Percentiles rank a stretch among this genome's conserved stretches.
These are phyloP conservation scores for Aspergillus taichungensis DNA, from an alignment of 495 filamentous ascomycete species.

Conservation along the genomic window DNA sequence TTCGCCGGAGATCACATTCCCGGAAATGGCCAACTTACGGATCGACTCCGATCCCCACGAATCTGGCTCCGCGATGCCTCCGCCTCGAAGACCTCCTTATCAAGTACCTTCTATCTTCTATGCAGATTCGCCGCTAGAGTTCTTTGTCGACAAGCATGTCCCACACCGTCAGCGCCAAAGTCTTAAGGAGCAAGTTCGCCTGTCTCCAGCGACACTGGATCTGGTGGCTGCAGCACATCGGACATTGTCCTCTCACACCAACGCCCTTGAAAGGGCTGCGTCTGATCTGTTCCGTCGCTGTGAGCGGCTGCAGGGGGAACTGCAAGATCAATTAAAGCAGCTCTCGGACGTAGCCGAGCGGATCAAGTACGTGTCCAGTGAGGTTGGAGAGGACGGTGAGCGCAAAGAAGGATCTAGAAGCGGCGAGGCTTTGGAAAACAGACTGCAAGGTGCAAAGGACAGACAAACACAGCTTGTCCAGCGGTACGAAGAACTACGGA, in stretches of 20 bases:
- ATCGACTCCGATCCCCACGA: slow-evolving; percentile 16
- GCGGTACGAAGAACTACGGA: slow-evolving; percentile 57
- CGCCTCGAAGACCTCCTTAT: slow-evolving; percentile 55
- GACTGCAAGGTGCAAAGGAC: slow-evolving; percentile 50
- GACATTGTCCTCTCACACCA: slow-evolving; percentile 63
- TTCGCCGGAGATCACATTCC: slow-evolving; percentile 39
- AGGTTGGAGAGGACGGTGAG: slow-evolving; percentile 42
- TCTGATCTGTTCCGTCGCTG: slow-evolving; percentile 76
- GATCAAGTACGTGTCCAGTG: slow-evolving; percentile 57
- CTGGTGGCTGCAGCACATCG: slow-evolving; percentile 71
- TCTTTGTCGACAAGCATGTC: slow-evolving; percentile 51
- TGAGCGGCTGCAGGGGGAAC: slow-evolving; percentile 60
- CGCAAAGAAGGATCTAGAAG: slow-evolving; percentile 32
- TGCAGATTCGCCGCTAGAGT: slow-evolving; percentile 46
- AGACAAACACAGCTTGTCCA: slow-evolving; percentile 50
- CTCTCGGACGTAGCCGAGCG: slow-evolving; percentile 56
- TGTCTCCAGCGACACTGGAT: slow-evolving; percentile 67
- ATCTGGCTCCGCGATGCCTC: slow-evolving; percentile 16
- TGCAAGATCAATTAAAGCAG: slow-evolving; percentile 60
- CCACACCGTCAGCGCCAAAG: slow-evolving; percentile 51
- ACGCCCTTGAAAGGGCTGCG: slow-evolving; percentile 60
- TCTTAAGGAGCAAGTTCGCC: slow-evolving; percentile 60
- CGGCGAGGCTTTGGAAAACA: slow-evolving; percentile 47
- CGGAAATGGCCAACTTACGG: slow-evolving; percentile 22
- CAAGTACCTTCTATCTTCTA: slow-evolving; percentile 60